Evolutionary conservation across 352 stramenopile species (phyloP).

Genomic region (Globisporangium spinosum): DNA sequence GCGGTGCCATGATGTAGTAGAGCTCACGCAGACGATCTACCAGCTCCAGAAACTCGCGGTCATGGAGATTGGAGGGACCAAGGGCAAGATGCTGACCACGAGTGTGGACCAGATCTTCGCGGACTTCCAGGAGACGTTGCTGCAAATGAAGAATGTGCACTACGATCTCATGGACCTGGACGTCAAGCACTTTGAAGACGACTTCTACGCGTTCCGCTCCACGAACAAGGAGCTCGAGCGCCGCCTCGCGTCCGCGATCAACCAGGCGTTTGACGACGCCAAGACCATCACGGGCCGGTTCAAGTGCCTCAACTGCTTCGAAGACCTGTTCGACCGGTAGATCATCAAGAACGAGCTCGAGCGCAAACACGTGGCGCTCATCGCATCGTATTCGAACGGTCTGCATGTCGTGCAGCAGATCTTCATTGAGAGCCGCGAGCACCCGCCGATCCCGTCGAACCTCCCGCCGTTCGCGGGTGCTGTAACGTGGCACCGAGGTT

Average conservation of each 20-base stretch:
- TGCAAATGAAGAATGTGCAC: constrained; percentile 69
- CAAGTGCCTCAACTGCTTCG: constrained; percentile 91
- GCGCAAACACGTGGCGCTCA: constrained; percentile 76
- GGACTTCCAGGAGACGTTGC: constrained; percentile 82
- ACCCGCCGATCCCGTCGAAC: constrained; percentile 86
- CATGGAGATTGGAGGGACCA: constrained; percentile 91
- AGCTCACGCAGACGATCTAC: constrained; percentile 87
- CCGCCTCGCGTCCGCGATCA: constrained; percentile 84
- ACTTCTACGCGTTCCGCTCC: constrained; percentile 89
- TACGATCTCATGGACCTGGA: constrained; percentile 91
- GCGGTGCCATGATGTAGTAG: constrained; percentile 88
- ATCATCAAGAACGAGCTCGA: constrained; percentile 90
- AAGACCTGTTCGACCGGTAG: constrained; percentile 77
- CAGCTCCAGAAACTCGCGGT: constrained; percentile 86
- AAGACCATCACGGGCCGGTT: constrained; percentile 85
- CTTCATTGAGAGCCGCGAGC: constrained; percentile 86
- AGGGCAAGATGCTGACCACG: constrained; percentile 90
- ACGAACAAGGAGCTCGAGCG: constrained; percentile 89
- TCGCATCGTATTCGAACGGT: constrained; percentile 79
- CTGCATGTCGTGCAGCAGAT: constrained; percentile 85
- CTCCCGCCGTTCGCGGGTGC: constrained; percentile 88
- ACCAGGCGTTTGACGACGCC: constrained; percentile 91
- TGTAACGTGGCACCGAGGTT: constrained; percentile 87
- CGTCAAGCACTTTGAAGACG: constrained; percentile 88
- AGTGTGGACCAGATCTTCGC: constrained; percentile 87